Base-by-base conservation (phyloP, 345 rosid genomes). In the Linum trigynum region DNA sequence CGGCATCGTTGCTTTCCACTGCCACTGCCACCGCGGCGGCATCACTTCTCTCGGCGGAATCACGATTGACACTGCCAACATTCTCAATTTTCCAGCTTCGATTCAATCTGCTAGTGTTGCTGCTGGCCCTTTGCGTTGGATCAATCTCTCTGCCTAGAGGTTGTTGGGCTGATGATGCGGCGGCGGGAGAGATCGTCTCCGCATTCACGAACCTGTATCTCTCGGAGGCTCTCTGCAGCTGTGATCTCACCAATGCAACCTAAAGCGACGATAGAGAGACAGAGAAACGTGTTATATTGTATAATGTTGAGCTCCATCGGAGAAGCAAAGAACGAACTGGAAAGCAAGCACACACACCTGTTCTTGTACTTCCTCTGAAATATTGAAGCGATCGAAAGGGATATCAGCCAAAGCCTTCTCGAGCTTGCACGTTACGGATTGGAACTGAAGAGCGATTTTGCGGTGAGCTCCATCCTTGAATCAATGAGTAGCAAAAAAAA, bases 341-440 rank as follows among this genome's bases (percentile, higher is more conserved):
- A 5, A 11, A 76, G 2, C 32, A 38, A 32, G 39, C 55, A 60
- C 37, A 60, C 37, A 5, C 73, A 90, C 96, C 96, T 90, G 95
- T 70, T 94, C 95, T 7, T 76, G 83, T 40, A 94, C 91, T 76
- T 90, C 96, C 70, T 81, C 91, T 5, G 99, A 86, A 81, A 94
- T 85, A 59, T 85, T 82, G 59, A 86, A 84, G 36, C 65, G 83
- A 72, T 85, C 82, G 65, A 79, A 88, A 3, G 97, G 95, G 60
- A 90, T 40, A 42, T 71, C 72, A 16, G 78, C 76, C 75, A 90
- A 84, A 38, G 89, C 91, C 74, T 84, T 90, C 83, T 85, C 96
- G 76, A 90, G 72, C 72, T 90, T 86, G 89, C 88, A 81, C 0
- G 96, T 86, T 73, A 90, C 90, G 40, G 88, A 84, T 45, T 85